phyloP scores from a whole-genome alignment of 2,329 filamentous ascomycete genomes.

The Thielaviopsis ethacetica region DNA sequence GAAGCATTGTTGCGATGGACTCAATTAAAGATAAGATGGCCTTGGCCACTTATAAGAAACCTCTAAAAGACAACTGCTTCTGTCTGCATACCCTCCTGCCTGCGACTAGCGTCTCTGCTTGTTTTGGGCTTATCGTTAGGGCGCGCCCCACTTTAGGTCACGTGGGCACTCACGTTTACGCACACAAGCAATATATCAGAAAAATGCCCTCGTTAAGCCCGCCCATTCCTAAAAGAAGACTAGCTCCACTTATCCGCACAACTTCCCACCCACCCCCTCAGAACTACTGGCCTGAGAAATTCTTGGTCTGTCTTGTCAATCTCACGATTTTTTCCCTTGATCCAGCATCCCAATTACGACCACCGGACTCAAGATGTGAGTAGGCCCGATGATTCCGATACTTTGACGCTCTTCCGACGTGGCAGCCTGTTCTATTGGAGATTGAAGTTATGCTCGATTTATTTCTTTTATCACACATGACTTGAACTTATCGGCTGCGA shows the following conservation, averaged over 20 bases:
- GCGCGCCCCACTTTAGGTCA: slow-evolving; percentile 11
- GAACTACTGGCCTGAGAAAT: slow-evolving; percentile 13
- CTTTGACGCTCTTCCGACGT: not conserved
- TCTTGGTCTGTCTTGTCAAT: slow-evolving; percentile 11
- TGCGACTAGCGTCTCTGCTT: not conserved
- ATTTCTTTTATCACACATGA: not conserved
- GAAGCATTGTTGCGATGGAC: not conserved
- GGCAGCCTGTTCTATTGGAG: not conserved
- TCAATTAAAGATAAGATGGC: too few relatives aligned
- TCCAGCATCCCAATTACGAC: slow-evolving; percentile 21
- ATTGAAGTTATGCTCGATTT: not conserved
- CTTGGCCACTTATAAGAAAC: not conserved
- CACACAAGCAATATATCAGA: slow-evolving; percentile 10
- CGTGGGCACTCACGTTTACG: slow-evolving; percentile 8
- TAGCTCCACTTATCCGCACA: slow-evolving; percentile 11
- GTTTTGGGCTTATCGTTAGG: slow-evolving; percentile 6
- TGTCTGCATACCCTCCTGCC: not conserved
- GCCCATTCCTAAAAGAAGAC: slow-evolving; percentile 8
- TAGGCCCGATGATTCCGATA: slow-evolving; percentile 14
- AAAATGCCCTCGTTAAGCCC: slow-evolving; percentile 10
- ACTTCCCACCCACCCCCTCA: slow-evolving; percentile 9
- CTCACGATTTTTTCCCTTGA: slow-evolving; percentile 12
- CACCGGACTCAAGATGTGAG: slow-evolving; percentile 31
- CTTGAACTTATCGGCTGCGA: not conserved
- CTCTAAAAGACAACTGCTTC: not conserved